phyloP scores from a whole-genome alignment of 23 red algal genomes.

The Porphyridium purpureum region DNA sequence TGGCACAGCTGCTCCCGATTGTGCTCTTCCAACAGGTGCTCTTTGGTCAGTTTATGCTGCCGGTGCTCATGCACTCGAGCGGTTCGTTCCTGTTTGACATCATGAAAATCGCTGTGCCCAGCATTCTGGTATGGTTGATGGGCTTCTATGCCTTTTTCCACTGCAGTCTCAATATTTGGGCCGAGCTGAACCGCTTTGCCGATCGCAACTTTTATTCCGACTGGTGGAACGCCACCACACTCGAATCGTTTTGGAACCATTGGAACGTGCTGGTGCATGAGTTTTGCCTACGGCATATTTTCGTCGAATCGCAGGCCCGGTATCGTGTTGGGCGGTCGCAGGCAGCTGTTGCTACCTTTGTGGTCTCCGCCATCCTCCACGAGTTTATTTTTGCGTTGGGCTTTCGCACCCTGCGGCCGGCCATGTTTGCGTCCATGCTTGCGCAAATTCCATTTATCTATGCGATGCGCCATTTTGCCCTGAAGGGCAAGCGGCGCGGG shows the following conservation, averaged over 20 bases:
- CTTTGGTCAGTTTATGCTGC: conserved; percentile 65
- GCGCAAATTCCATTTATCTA: conserved; percentile 69
- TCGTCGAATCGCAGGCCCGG: conserved; percentile 40
- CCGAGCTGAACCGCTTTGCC: conserved; percentile 73
- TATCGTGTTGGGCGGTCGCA: conserved; percentile 20
- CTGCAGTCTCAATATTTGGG: conserved; percentile 57
- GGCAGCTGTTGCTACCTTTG: conserved; percentile 62
- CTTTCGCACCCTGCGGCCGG: conserved; percentile 57
- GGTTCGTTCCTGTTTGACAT: conserved; percentile 27
- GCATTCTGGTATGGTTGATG: conserved; percentile 70
- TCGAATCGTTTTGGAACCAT: conserved; percentile 73
- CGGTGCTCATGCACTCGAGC: too few species aligned
- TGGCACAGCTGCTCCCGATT: conserved; percentile 20
- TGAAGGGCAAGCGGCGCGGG: conserved; percentile 41
- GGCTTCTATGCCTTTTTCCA: conserved; percentile 79
- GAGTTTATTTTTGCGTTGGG: conserved; percentile 54
- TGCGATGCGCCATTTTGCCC: too few species aligned
- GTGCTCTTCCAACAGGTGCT: conserved; percentile 36
- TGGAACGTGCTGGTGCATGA: conserved; percentile 92
- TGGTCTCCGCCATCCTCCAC: conserved; percentile 61
- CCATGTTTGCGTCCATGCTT: conserved; percentile 75
- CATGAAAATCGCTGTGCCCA: conserved; percentile 72
- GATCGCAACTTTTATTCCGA: conserved; percentile 82
- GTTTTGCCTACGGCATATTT: conserved; percentile 79
- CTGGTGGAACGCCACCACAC: conserved; percentile 87